Percentiles rank a stretch among this genome's conserved stretches.
phyloP scores from a whole-genome alignment of 2,329 filamentous ascomycete genomes.

The Metarhizium robertsii region DNA sequence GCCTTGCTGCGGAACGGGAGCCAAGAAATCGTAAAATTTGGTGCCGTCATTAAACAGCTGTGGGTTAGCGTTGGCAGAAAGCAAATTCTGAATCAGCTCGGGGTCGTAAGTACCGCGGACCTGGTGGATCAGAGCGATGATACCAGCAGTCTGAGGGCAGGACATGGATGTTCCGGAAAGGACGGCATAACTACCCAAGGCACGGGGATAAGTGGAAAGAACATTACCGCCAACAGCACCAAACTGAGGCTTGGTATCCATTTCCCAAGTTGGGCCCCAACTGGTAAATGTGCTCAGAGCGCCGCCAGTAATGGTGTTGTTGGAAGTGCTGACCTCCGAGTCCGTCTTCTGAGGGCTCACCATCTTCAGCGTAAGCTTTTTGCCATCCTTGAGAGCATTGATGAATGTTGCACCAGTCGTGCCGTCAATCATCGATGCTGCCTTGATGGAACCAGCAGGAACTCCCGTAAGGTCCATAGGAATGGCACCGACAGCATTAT shows the following conservation, averaged over 20 bases:
- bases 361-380: conserved; percentile 35
- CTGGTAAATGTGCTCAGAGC: conserved; percentile 42
- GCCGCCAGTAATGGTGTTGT: conserved; percentile 32
- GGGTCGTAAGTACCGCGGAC: conserved; percentile 42
- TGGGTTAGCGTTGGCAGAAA: conserved; percentile 40
- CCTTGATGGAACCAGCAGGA: conserved; percentile 18
- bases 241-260: conserved; percentile 46
- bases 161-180: conserved; percentile 53
- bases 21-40: conserved; percentile 28
- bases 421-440: conserved; percentile 31
- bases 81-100: conserved; percentile 36
- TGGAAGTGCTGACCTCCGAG: conserved; percentile 21
- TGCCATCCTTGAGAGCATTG: conserved; percentile 29
- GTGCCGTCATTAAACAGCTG: conserved; percentile 37
- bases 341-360: conserved; percentile 26
- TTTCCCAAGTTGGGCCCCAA: conserved; percentile 54
- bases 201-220: conserved; percentile 44
- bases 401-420: conserved; percentile 35
- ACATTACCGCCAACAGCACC: conserved; percentile 48
- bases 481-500: conserved; percentile 33
- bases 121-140: conserved; percentile 44
- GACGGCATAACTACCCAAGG: conserved; percentile 39
- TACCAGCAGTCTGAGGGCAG: conserved; percentile 44
- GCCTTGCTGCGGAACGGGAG: conserved; percentile 52
- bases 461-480: conserved; percentile 23